Conservation (phyloP, 345 rosid species). For the Gossypium bickii region DNA sequence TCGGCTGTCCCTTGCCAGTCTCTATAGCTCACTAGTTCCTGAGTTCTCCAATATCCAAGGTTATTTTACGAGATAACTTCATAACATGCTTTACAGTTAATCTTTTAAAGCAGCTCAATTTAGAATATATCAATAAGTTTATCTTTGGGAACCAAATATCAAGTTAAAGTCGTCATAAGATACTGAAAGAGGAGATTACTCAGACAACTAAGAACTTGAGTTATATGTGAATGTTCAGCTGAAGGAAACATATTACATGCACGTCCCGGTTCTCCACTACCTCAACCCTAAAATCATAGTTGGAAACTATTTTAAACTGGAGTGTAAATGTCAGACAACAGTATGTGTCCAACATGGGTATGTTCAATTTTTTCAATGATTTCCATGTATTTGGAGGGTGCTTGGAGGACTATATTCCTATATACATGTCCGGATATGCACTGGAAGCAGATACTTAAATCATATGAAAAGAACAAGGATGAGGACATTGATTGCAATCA, state of each 20-base stretch:
- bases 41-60: background rate
- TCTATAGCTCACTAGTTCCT: background rate
- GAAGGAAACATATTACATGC: background rate
- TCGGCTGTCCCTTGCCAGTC: background rate
- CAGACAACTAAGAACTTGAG: background rate
- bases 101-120: background rate
- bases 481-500: background rate
- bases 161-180: background rate
- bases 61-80: background rate
- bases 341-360: background rate
- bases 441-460: background rate
- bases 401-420: background rate
- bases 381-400: background rate
- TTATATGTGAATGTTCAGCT: background rate
- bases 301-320: background rate
- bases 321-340: background rate
- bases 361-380: background rate
- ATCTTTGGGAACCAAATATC: background rate
- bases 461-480: background rate
- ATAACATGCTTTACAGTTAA: background rate
- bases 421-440: background rate
- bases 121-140: background rate
- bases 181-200: background rate
- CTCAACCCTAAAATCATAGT: background rate
- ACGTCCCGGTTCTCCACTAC: background rate